Evolutionary conservation across 2,329 filamentous ascomycete species (phyloP), one percentile per base, ranked within the genome.

Genomic region (Monascus ruber): DNA sequence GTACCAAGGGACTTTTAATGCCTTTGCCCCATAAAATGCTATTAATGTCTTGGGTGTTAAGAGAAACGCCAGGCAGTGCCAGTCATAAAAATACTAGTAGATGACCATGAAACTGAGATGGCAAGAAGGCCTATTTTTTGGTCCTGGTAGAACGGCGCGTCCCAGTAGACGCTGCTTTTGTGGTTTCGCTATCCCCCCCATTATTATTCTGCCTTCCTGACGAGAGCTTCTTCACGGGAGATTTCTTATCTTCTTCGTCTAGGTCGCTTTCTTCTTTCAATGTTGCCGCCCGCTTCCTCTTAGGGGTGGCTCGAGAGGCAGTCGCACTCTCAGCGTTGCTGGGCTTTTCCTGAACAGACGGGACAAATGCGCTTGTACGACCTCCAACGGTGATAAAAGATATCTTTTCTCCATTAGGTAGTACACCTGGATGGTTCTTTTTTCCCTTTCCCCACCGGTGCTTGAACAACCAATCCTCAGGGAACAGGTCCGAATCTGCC

Each of bases 401-500:
- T 34, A 96, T 80, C 61, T 83, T 87, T 46, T 87, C 81, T 0
- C 91, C 91, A 47, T 78, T 93, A 0, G 89, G 89, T 26, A 96
- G 64, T 36, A 72, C 74, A 4, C 74, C 76, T 1, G 72, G 63
- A 1, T 76, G 71, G 26, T 73, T 74, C 55, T 89, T 87, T 55
- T 85, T 86, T 17, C 85, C 85, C 55, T 95, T 94, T 8, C 80
- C 77, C 91, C 91, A 96, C 25, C 87, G 77, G 56, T 93, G 73
- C 45, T 83, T 81, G 69, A 94, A 93, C 7, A 94, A 68, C 86
- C 91, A 98, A 44, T 88, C 73, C 4, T 83, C 71, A 0, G 91
- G 91, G 46, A 96, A 95, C 53, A 83, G 70, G 31, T 83, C 79
- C 17, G 84, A 88, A 47, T 96, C 87, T 2, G 79, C 86, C 5